Evolutionary conservation across 805 yeast genomes (phyloP).

Genomic region (Sugiyamaella mastotermitis): DNA sequence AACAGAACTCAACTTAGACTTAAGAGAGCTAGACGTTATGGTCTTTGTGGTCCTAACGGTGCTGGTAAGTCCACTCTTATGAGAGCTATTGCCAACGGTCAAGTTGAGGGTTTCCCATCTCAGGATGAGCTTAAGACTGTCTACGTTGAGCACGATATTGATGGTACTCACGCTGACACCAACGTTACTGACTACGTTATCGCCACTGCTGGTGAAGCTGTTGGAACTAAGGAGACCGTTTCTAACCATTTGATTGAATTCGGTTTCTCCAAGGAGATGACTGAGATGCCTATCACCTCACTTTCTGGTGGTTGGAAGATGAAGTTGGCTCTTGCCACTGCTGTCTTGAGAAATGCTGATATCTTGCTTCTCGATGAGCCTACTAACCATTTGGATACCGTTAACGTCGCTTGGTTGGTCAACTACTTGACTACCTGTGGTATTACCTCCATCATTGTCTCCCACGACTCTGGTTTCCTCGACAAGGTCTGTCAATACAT

Average conservation of each 20-base stretch:
- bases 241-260: conserved; percentile 77
- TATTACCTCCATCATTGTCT: conserved; percentile 95
- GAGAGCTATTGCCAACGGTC: conserved; percentile 96
- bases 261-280: conserved; percentile 92
- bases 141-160: conserved; percentile 99
- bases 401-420: conserved; percentile 99
- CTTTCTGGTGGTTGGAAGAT: conserved; percentile 99
- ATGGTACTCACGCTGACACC: conserved; percentile 96
- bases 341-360: conserved; percentile 96
- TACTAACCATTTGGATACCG: conserved; percentile 99
- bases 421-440: conserved; percentile 99
- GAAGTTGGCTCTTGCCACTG: conserved; percentile 99
- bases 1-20: conserved; percentile 99
- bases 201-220: conserved; percentile 72
- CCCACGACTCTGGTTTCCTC: conserved; percentile 99
- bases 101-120: conserved; percentile 99
- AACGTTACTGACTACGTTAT: conserved; percentile 88
- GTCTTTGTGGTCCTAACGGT: conserved; percentile 99
- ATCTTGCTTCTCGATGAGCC: conserved; percentile 98
- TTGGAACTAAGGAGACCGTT: conserved; percentile 69
- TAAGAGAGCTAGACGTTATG: conserved; percentile 94
- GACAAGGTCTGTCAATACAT: conserved; percentile 96
- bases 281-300: conserved; percentile 87
- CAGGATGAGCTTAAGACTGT: conserved; percentile 99
- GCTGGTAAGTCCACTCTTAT: conserved; percentile 99